Evolutionary conservation across 495 filamentous ascomycete species (phyloP).

Genomic region (Penicillium ucsense): DNA sequence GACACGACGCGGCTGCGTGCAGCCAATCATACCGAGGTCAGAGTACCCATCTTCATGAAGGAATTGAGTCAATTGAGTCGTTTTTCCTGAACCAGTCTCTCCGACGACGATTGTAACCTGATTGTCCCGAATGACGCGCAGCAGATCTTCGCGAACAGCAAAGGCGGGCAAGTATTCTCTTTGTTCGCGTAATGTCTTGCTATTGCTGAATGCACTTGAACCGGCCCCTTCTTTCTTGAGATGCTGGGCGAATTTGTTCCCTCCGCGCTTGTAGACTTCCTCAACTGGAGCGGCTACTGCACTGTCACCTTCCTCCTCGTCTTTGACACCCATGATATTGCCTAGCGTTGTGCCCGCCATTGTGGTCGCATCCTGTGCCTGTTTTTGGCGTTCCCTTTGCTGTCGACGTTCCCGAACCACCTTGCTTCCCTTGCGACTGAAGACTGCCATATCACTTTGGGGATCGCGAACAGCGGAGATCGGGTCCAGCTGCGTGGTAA

Average conservation of each 20-base stretch:
- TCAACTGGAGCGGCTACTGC: constrained; percentile 69
- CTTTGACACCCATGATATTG: constrained; percentile 89
- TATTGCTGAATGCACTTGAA: constrained; percentile 85
- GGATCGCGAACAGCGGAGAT: constrained; percentile 88
- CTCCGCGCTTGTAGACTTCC: constrained; percentile 48
- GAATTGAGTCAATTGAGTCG: constrained; percentile 93
- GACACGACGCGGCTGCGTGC: constrained; percentile 89
- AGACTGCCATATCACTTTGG: constrained; percentile 98
- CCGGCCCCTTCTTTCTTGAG: constrained; percentile 77
- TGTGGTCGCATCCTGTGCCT: constrained; percentile 92
- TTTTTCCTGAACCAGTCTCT: constrained; percentile 94
- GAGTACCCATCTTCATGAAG: constrained; percentile 90
- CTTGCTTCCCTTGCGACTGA: constrained; percentile 88
- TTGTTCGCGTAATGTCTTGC: constrained; percentile 84
- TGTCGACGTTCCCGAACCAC: constrained; percentile 86
- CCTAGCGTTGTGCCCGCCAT: constrained; percentile 86
- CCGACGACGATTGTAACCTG: constrained; percentile 96
- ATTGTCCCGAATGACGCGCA: constrained; percentile 91
- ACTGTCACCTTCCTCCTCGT: constrained; percentile 78
- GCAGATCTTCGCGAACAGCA: constrained; percentile 89
- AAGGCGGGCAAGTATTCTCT: constrained; percentile 92
- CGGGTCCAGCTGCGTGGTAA: constrained; percentile 95
- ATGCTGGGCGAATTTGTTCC: constrained; percentile 83
- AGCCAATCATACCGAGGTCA: constrained; percentile 80
- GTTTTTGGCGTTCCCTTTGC: constrained; percentile 87